phyloP scores from a whole-genome alignment of 1,139 yeast genomes.

The Sugiyamaella grinbergsii region DNA sequence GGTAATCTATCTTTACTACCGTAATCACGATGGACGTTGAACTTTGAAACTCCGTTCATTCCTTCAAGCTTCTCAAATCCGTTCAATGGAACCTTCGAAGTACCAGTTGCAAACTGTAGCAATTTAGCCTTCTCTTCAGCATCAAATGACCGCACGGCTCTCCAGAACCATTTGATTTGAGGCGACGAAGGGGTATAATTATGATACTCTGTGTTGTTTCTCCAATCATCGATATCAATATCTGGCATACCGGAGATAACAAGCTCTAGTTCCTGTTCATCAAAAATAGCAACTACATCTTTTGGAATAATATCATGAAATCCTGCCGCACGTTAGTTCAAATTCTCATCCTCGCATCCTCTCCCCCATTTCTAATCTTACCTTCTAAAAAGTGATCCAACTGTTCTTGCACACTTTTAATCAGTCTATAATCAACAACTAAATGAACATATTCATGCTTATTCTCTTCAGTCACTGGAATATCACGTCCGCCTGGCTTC shows the following conservation, averaged over 20 bases:
- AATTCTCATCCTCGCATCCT: not conserved
- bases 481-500: conserved; percentile 77
- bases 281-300: conserved; percentile 82
- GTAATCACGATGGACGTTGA: conserved; percentile 87
- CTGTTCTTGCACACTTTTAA: conserved; percentile 83
- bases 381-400: conserved; percentile 74
- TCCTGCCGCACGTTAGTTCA: conserved; percentile 46
- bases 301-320: conserved; percentile 93
- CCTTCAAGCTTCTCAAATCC: conserved; percentile 93
- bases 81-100: conserved; percentile 92
- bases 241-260: conserved; percentile 94
- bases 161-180: conserved; percentile 97
- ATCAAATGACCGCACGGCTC: conserved; percentile 94
- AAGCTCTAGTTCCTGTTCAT: conserved; percentile 92
- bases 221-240: conserved; percentile 96
- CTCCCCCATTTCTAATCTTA: conserved; percentile 17
- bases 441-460: conserved; percentile 84
- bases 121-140: conserved; percentile 92
- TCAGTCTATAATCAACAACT: conserved; percentile 84
- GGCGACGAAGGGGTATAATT: conserved; percentile 84
- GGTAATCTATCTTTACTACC: conserved; percentile 87
- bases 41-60: conserved; percentile 82
- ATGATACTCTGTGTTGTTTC: conserved; percentile 75
- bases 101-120: conserved; percentile 95
- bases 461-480: conserved; percentile 87